Evolutionary conservation across 2,329 filamentous ascomycete genomes (phyloP).

Genomic region (Fusarium compactum): DNA sequence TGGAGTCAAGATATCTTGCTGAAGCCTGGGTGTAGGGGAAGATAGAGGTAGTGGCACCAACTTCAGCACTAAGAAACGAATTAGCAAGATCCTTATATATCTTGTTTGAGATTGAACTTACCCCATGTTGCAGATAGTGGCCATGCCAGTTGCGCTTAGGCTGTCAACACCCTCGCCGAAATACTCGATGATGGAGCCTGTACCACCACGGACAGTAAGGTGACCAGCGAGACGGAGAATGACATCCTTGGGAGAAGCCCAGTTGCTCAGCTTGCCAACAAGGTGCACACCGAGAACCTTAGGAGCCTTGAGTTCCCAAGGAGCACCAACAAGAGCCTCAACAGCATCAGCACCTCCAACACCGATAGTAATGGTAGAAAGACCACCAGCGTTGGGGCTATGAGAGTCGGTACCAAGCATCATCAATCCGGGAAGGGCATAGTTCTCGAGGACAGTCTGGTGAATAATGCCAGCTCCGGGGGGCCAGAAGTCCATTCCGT

Average conservation of each 20-base stretch:
- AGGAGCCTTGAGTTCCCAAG: constrained; percentile 97
- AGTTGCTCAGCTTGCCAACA: constrained; percentile 85
- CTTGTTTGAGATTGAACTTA: background rate
- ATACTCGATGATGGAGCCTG: constrained; percentile 95
- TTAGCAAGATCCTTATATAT: background rate
- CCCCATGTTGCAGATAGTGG: constrained; percentile 89
- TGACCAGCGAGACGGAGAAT: constrained; percentile 90
- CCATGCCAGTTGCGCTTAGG: constrained; percentile 92
- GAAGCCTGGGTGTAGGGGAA: constrained; percentile 93
- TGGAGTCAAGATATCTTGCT: constrained; percentile 86
- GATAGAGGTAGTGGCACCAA: constrained; percentile 93
- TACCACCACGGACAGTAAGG: constrained; percentile 92
- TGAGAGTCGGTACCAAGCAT: constrained; percentile 99
- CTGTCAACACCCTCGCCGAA: constrained; percentile 90
- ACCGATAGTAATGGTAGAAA: constrained; percentile 94
- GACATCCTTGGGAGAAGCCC: constrained; percentile 95
- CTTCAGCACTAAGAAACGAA: constrained; percentile 67
- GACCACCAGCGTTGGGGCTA: constrained; percentile 95
- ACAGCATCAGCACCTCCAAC: constrained; percentile 98
- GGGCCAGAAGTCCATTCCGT: constrained; percentile 96
- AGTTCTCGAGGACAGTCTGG: constrained; percentile 98
- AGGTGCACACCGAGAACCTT: constrained; percentile 88
- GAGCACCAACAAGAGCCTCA: constrained; percentile 93
- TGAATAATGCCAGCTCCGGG: constrained; percentile 96
- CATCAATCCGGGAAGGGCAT: constrained; percentile 96